A percentile compares a stretch with the other conserved stretches of the same genome.
Evolutionary conservation across 345 rosid genomes (phyloP).

Genomic region (Citrus hindsii): DNA sequence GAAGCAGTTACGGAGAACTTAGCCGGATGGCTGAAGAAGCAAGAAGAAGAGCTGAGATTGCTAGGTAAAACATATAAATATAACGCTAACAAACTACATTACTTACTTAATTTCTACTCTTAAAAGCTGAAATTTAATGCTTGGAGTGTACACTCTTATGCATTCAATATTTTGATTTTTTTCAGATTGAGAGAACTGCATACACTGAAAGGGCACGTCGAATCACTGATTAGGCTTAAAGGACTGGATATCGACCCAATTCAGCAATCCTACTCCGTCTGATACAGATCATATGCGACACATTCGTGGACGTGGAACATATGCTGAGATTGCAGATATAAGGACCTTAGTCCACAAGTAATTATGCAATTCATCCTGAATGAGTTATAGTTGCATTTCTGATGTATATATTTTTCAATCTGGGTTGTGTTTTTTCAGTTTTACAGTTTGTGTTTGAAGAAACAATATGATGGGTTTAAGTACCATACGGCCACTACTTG

Average conservation of each 20-base stretch:
- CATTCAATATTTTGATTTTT: neutral
- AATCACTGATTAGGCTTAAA: slow-evolving; percentile 42
- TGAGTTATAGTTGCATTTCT: too few relatives aligned
- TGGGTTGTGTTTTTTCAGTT: too few relatives aligned
- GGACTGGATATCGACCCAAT: slow-evolving; percentile 59
- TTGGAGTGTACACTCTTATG: neutral
- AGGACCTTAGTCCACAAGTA: too few relatives aligned
- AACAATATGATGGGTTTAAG: too few relatives aligned
- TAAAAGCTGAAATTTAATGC: neutral
- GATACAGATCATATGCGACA: slow-evolving; percentile 4
- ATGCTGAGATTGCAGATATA: neutral
- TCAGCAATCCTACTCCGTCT: slow-evolving; percentile 50
- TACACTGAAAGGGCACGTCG: slow-evolving; percentile 52
- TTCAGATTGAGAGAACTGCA: slow-evolving; percentile 51
- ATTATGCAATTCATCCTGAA: too few relatives aligned
- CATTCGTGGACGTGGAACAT: neutral
- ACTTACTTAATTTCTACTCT: too few relatives aligned
- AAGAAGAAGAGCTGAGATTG: slow-evolving; percentile 48
- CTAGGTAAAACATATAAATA: slow-evolving; percentile 26
- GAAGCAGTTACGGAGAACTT: slow-evolving; percentile 29
- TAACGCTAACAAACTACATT: too few relatives aligned
- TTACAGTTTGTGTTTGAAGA: too few relatives aligned
- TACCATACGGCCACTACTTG: too few relatives aligned
- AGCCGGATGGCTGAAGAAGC: slow-evolving; percentile 57
- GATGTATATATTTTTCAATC: too few relatives aligned